Conservation (phyloP, 805 yeast species). For the Candida palmyrensis region DNA sequence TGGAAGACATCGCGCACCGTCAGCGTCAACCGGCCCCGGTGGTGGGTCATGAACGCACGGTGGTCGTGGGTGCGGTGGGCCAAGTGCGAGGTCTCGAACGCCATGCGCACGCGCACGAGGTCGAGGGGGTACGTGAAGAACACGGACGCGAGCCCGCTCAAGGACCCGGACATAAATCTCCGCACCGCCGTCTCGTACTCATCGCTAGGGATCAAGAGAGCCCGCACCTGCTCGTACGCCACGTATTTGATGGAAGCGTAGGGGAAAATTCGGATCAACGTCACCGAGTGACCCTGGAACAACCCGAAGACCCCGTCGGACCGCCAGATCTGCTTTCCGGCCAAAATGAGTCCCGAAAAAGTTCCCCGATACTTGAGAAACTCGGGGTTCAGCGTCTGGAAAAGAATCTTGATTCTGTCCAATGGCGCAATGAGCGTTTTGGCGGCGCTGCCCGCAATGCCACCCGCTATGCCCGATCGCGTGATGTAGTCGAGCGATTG, state of each 20-base stretch:
- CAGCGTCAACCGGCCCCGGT: conserved; percentile 26
- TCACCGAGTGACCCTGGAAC: conserved; percentile 94
- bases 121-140: conserved; percentile 90
- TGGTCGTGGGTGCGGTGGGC: conserved; percentile 18
- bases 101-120: conserved; percentile 83
- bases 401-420: conserved; percentile 89
- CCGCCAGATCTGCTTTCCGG: conserved; percentile 60
- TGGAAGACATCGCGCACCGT: conserved; percentile 27
- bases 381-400: conserved; percentile 92
- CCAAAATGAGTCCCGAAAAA: conserved; percentile 66
- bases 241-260: conserved; percentile 97
- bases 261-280: conserved; percentile 86
- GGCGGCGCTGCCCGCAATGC: conserved; percentile 93
- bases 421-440: conserved; percentile 93
- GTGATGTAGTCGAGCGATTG: conserved; percentile 73
- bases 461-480: conserved; percentile 89
- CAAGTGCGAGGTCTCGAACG: conserved; percentile 66
- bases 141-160: conserved; percentile 85
- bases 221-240: conserved; percentile 88
- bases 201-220: conserved; percentile 69
- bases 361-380: conserved; percentile 78
- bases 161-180: conserved; percentile 80
- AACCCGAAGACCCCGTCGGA: conserved; percentile 76
- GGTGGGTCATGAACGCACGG: conserved; percentile 20
- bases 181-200: conserved; percentile 74